Evolutionary conservation across 164 flowering plant genomes (phyloP).

Genomic region (Aristolochia contorta): DNA sequence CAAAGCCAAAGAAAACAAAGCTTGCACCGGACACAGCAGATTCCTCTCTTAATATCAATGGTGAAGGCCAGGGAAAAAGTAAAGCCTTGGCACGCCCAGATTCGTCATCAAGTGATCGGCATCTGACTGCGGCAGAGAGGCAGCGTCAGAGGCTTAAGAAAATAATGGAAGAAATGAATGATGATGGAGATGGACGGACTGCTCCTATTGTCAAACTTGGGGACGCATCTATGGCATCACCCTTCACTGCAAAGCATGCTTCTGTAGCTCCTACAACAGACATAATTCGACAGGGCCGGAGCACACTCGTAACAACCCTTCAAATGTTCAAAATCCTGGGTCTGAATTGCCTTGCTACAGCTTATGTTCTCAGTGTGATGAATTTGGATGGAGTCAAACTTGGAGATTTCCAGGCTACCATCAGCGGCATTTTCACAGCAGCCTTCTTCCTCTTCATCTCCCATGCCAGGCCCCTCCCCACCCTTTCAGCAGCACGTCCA

Average conservation of each 20-base stretch:
- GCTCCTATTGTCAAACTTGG: conserved; percentile 89
- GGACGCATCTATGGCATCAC: conserved; percentile 99
- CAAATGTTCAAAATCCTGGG: conserved; percentile 99
- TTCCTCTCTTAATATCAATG: conserved; percentile 19
- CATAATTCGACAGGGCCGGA: conserved; percentile 94
- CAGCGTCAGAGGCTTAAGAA: conserved; percentile 70
- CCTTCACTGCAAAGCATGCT: conserved; percentile 96
- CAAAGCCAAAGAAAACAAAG: conserved; percentile 60
- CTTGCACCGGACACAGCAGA: conserved; percentile 16
- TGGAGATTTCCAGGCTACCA: conserved; percentile 94
- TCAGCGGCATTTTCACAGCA: conserved; percentile 91
- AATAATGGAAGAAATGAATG: conserved; percentile 82
- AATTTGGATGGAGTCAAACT: conserved; percentile 90
- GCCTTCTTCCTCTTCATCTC: conserved; percentile 96
- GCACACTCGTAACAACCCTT: conserved; percentile 92
- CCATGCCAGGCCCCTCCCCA: conserved; percentile 82
- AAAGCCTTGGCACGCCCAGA: conserved; percentile 25
- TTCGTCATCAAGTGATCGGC: conserved; percentile 40
- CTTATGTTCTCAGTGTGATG: conserved; percentile 95
- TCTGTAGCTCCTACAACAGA: conserved; percentile 87
- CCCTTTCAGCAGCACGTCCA: conserved; percentile 75
- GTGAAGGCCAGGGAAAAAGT: conserved; percentile 42
- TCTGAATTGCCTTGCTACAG: conserved; percentile 94
- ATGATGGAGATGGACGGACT: conserved; percentile 73
- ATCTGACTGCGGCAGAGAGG: conserved; percentile 60